Percentiles rank a stretch among this genome's conserved stretches.
Evolutionary conservation across 106 monocot species (phyloP).

Genomic region (Amphibolis antarctica): DNA sequence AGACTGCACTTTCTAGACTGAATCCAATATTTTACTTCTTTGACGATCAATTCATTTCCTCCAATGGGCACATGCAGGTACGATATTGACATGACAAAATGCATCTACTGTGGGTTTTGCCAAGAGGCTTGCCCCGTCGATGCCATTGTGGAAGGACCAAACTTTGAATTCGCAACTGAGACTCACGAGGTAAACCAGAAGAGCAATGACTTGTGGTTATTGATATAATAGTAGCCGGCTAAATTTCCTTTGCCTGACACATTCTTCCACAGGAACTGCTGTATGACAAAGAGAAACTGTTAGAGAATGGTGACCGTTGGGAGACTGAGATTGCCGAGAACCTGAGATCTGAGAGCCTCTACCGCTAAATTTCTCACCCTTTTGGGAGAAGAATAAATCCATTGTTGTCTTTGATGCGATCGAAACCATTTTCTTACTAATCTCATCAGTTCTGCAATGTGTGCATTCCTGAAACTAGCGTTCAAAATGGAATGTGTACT

Average conservation of each 20-base stretch:
- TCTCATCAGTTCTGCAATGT: too few relatives aligned
- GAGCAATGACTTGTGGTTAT: too few relatives aligned
- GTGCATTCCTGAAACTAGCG: too few relatives aligned
- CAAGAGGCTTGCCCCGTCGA: conserved; percentile 97
- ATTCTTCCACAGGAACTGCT: conserved; percentile 45
- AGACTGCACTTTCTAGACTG: not conserved
- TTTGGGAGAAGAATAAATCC: too few relatives aligned
- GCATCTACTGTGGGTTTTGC: conserved; percentile 97
- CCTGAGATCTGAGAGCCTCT: conserved; percentile 74
- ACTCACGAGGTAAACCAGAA: conserved; percentile 70
- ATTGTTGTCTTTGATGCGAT: too few relatives aligned
- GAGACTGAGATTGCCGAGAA: conserved; percentile 92
- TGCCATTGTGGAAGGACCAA: conserved; percentile 93
- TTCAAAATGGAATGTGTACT: too few relatives aligned
- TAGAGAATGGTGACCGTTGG: conserved; percentile 93
- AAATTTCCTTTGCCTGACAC: not conserved
- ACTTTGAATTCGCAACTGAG: conserved; percentile 96
- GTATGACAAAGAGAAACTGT: conserved; percentile 94
- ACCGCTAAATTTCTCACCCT: conserved; percentile 33
- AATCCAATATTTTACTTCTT: not conserved
- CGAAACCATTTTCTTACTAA: too few relatives aligned
- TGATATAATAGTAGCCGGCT: too few relatives aligned
- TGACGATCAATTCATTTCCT: not conserved
- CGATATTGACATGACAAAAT: conserved; percentile 95
- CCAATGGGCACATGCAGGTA: conserved; percentile 35